phyloP scores from a whole-genome alignment of 805 yeast genomes.

The Cyberlindnera petersonii region DNA sequence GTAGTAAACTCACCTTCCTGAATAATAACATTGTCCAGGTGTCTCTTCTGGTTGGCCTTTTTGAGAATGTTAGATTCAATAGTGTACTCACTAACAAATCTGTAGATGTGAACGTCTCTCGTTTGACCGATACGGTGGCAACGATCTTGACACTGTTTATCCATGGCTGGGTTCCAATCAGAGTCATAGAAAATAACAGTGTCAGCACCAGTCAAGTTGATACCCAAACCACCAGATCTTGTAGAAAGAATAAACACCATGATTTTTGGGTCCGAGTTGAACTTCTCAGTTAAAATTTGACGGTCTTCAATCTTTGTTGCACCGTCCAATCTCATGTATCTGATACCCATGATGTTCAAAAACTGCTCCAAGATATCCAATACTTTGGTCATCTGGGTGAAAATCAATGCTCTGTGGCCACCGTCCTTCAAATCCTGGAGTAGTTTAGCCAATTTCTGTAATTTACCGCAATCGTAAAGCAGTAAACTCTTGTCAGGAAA shows the following conservation, averaged over 20 bases:
- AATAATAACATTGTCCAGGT: slow-evolving; percentile 89
- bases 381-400: slow-evolving; percentile 98
- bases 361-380: slow-evolving; percentile 91
- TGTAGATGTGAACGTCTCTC: slow-evolving; percentile 93
- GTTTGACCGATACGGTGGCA: slow-evolving; percentile 99
- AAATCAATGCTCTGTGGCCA: slow-evolving; percentile 92
- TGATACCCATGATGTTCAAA: slow-evolving; percentile 87
- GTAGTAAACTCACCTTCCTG: slow-evolving; percentile 99
- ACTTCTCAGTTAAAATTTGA: slow-evolving; percentile 87
- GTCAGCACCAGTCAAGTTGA: slow-evolving; percentile 96
- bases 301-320: slow-evolving; percentile 97
- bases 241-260: slow-evolving; percentile 92
- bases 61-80: slow-evolving; percentile 91
- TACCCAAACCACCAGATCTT: slow-evolving; percentile 97
- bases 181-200: slow-evolving; percentile 97
- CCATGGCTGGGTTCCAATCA: slow-evolving; percentile 99
- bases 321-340: slow-evolving; percentile 94
- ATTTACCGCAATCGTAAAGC: slow-evolving; percentile 95
- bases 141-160: slow-evolving; percentile 97
- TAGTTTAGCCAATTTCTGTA: slow-evolving; percentile 76
- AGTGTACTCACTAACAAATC: slow-evolving; percentile 93
- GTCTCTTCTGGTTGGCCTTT: slow-evolving; percentile 92
- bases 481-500: slow-evolving; percentile 92
- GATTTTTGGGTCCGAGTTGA: slow-evolving; percentile 78
- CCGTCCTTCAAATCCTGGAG: slow-evolving; percentile 73